Conservation (phyloP, 2,329 filamentous ascomycete genomes). For the Fusarium sp. region DNA sequence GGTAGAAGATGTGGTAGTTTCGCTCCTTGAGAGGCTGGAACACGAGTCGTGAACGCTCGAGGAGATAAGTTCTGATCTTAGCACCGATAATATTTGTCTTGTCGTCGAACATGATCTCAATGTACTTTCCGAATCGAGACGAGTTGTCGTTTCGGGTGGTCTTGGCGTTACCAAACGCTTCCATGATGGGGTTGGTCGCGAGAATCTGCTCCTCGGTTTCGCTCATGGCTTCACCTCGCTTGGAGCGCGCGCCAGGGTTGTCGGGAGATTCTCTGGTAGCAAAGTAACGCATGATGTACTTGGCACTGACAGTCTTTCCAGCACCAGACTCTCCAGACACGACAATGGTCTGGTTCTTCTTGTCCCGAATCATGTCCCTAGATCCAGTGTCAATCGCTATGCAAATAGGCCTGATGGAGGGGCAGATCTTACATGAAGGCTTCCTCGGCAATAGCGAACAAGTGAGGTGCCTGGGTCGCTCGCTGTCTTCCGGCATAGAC, state of each 20-base stretch:
- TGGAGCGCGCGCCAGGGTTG: slow-evolving; percentile 81
- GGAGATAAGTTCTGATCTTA: slow-evolving; percentile 94
- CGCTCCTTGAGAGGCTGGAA: slow-evolving; percentile 98
- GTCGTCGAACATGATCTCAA: slow-evolving; percentile 99
- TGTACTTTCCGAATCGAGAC: slow-evolving; percentile 98
- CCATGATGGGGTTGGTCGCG: slow-evolving; percentile 99
- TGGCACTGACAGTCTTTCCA: slow-evolving; percentile 98
- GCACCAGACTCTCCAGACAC: slow-evolving; percentile 99
- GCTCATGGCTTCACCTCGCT: slow-evolving; percentile 87
- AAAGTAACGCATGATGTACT: slow-evolving; percentile 99
- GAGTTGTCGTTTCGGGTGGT: slow-evolving; percentile 99
- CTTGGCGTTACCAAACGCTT: slow-evolving; percentile 99
- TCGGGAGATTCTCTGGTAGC: slow-evolving; percentile 95
- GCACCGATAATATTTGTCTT: slow-evolving; percentile 97
- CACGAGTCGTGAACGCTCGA: slow-evolving; percentile 94
- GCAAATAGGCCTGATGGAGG: neutral
- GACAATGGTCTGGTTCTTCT: slow-evolving; percentile 97
- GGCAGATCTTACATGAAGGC: slow-evolving; percentile 80
- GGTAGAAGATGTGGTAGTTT: slow-evolving; percentile 99
- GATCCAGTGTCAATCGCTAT: slow-evolving; percentile 51
- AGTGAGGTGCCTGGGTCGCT: slow-evolving; percentile 94
- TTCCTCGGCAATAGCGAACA: slow-evolving; percentile 99
- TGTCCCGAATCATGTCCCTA: slow-evolving; percentile 96
- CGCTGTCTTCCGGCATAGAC: slow-evolving; percentile 97
- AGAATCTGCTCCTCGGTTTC: slow-evolving; percentile 99